Evolutionary conservation across 306 rosid species (phyloP).

Genomic region (Hippophae tibetana): DNA sequence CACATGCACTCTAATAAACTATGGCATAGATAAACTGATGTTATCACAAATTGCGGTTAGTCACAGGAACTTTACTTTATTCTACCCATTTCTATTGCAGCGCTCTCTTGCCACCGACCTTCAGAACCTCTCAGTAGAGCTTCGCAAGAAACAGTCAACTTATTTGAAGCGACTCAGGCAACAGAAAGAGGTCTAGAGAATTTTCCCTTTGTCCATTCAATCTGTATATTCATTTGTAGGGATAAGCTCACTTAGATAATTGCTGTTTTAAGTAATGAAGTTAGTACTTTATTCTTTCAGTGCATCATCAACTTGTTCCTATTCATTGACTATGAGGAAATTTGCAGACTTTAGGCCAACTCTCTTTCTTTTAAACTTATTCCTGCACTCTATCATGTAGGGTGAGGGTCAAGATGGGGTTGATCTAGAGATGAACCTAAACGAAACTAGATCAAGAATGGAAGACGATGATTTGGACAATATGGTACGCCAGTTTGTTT

Average conservation of each 20-base stretch:
- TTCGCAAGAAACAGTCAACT: constrained; percentile 92
- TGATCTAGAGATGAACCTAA: constrained; percentile 84
- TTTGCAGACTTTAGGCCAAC: too few species aligned
- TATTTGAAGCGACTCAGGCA: constrained; percentile 83
- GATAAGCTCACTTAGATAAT: constrained; percentile 5
- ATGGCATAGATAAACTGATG: not conserved
- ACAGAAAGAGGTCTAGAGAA: constrained; percentile 68
- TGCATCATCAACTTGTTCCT: too few species aligned
- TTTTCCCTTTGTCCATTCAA: constrained; percentile 13
- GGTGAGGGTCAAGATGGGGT: constrained; percentile 77
- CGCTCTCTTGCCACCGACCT: constrained; percentile 97
- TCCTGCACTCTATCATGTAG: constrained; percentile 2
- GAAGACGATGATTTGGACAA: constrained; percentile 85
- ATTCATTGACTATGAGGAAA: too few species aligned
- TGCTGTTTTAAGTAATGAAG: not conserved
- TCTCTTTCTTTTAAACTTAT: not conserved
- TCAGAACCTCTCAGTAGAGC: constrained; percentile 93
- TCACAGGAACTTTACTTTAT: constrained; percentile 15
- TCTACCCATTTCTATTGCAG: constrained; percentile 40
- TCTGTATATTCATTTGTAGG: constrained; percentile 9
- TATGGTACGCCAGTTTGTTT: constrained; percentile 44
- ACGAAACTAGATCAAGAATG: constrained; percentile 59
- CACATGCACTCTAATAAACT: too few species aligned
- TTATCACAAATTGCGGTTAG: constrained; percentile 10
- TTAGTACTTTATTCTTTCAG: too few species aligned